These are phyloP conservation scores for Citrus sp. DNA, from an alignment of 345 rosid genomes.

Conservation along the genomic window DNA sequence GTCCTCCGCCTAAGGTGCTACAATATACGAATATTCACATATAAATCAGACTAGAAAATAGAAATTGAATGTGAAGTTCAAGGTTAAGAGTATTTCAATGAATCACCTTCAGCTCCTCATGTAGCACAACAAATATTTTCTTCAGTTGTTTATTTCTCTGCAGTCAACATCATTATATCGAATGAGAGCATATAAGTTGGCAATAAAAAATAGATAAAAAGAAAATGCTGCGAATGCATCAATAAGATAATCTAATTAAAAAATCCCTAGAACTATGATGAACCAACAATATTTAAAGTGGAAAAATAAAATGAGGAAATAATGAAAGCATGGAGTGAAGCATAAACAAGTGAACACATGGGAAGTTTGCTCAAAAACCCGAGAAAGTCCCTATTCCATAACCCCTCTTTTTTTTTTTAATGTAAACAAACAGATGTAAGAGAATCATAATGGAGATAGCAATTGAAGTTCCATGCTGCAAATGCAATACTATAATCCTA, in stretches of 20 bases:
- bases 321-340: not conserved
- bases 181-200: not conserved
- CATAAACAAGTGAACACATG: not conserved
- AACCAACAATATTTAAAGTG: not conserved
- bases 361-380: not conserved
- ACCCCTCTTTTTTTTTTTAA: not conserved
- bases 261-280: not conserved
- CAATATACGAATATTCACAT: constrained; percentile 17
- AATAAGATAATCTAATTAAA: not conserved
- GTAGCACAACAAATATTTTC: constrained; percentile 73
- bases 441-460: not conserved
- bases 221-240: not conserved
- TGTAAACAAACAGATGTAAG: not conserved
- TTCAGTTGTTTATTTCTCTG: constrained; percentile 75
- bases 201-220: not conserved
- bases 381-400: not conserved
- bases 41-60: not conserved
- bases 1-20: constrained; percentile 78
- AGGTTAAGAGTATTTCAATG: not conserved
- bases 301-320: not conserved
- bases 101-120: constrained; percentile 64
- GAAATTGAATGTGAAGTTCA: not conserved
- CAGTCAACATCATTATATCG: constrained; percentile 11
- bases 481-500: not conserved
- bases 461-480: not conserved